Percentiles rank a stretch among this genome's conserved stretches.
Evolutionary conservation across 306 rosid species (phyloP).

Genomic region (Lathyrus sativus): DNA sequence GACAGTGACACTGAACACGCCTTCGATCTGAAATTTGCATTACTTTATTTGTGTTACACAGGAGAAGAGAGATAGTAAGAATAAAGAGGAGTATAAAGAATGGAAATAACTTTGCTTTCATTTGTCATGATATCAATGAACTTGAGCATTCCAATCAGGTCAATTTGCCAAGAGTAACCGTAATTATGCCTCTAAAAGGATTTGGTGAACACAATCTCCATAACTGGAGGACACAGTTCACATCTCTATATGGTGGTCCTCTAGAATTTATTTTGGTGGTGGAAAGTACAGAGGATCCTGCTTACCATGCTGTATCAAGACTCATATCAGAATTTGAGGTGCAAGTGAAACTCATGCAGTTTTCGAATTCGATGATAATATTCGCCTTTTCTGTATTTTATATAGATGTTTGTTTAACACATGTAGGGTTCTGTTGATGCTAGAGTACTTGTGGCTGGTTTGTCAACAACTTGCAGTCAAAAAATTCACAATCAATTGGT

Average conservation of each 20-base stretch:
- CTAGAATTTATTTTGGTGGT: slow-evolving; percentile 81
- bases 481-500: slow-evolving; percentile 98
- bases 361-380: not conserved
- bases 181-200: slow-evolving; percentile 94
- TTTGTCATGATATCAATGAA: slow-evolving; percentile 71
- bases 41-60: slow-evolving; percentile 44
- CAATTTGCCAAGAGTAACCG: slow-evolving; percentile 75
- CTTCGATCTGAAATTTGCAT: not conserved
- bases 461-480: slow-evolving; percentile 95
- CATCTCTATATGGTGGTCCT: slow-evolving; percentile 99
- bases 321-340: slow-evolving; percentile 76
- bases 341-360: slow-evolving; percentile 31
- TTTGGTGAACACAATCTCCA: slow-evolving; percentile 98
- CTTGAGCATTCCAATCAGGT: slow-evolving; percentile 87
- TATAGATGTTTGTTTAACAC: slow-evolving; percentile 30
- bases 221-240: slow-evolving; percentile 93
- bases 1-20: too few species aligned
- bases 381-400: slow-evolving; percentile 9
- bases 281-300: slow-evolving; percentile 92
- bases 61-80: slow-evolving; percentile 77
- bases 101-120: slow-evolving; percentile 82
- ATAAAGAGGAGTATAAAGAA: slow-evolving; percentile 55
- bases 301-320: slow-evolving; percentile 63
- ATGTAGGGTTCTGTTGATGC: slow-evolving; percentile 82
- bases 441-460: slow-evolving; percentile 76